Evolutionary conservation across 805 yeast genomes (phyloP).

Genomic region (Ogataea populi-albae): DNA sequence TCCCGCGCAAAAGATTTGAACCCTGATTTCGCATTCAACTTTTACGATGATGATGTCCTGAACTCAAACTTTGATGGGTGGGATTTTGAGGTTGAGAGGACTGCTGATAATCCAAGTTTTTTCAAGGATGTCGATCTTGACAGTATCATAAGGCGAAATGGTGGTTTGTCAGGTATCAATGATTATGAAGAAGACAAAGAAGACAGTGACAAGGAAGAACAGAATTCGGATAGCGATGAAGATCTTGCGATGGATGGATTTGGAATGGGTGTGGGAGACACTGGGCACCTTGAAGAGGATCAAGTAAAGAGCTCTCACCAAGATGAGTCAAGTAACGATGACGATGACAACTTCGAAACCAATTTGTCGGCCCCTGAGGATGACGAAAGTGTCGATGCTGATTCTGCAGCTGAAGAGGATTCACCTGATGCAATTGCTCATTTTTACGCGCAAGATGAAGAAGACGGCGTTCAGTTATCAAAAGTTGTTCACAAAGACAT

Average conservation of each 20-base stretch:
- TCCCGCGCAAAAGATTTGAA: conserved; percentile 57
- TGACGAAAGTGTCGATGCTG: conserved; percentile 31
- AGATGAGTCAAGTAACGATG: conserved; percentile 31
- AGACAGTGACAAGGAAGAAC: conserved; percentile 32
- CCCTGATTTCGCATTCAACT: conserved; percentile 68
- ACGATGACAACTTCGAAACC: conserved; percentile 30
- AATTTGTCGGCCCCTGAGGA: conserved; percentile 19
- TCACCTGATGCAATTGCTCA: conserved; percentile 80
- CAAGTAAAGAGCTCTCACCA: conserved; percentile 25
- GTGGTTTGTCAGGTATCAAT: conserved; percentile 46
- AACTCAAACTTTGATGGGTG: conserved; percentile 63
- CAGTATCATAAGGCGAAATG: conserved; percentile 80
- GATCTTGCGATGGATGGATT: conserved; percentile 42
- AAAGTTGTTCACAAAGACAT: conserved; percentile 59
- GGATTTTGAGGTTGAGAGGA: conserved; percentile 66
- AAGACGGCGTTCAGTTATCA: conserved; percentile 32
- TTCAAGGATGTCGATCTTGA: conserved; percentile 79
- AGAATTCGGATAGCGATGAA: conserved; percentile 29
- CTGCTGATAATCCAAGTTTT: conserved; percentile 16
- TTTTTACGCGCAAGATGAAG: conserved; percentile 65
- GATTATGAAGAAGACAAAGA: conserved; percentile 36
- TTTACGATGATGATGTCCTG: conserved; percentile 46
- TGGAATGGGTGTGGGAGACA: conserved; percentile 37
- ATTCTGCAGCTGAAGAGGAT: conserved; percentile 45
- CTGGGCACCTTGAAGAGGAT: conserved; percentile 26